Base-by-base conservation (phyloP, 176 grass and related monocot species). In the Cenchrus fungigraminus region DNA sequence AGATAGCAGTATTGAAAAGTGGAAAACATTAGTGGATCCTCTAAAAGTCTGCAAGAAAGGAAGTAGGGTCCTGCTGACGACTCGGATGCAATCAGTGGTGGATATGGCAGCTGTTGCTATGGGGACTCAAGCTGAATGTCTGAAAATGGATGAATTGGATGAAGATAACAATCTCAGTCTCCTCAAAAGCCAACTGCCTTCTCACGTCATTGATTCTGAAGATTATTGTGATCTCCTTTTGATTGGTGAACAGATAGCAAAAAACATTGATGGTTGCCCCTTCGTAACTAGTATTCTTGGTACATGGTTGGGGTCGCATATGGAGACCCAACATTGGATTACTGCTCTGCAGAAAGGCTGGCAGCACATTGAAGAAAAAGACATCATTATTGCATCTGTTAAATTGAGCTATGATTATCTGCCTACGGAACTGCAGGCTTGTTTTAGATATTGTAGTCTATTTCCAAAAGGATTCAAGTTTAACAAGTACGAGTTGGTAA, bases 401-500 rank as follows among this genome's bases (percentile, higher is more conserved):
- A 40, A 34, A 12, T 60, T 44, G 54, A 77, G 54, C 74, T 44
- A 77, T 8, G 15, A 44, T 12, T 13, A 5, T 60, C 32, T 77
- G 22, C 34, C 53, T 22, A 13, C 16, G 9, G 4, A 25, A 6
- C 54, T 59, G 17, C 74, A 77, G 11, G 20, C 6, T 44, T 77
- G 74, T 32, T 75, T 75, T 12, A 37, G 72, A 19, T 75, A 75
- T 10, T 75, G 14, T 1, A 75, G 72, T 20, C 3, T 75, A 56
- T 75, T 75, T 56, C 51, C 72, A 0, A 77, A 77, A 14, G 74
- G 34, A 14, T 60, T 60, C 54, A 77, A 22, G 6, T 77, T 77
- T 22, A 77, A 77, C 4, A 43, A 60, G 74, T 16, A 1, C 1
- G 74, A 60, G 37, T 42, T 77, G 34, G 54, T 17, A 44, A 77